Evolutionary conservation across 169 alveolate species (phyloP), one percentile per base, ranked within the genome.

Genomic region (Eimeria maxima): DNA sequence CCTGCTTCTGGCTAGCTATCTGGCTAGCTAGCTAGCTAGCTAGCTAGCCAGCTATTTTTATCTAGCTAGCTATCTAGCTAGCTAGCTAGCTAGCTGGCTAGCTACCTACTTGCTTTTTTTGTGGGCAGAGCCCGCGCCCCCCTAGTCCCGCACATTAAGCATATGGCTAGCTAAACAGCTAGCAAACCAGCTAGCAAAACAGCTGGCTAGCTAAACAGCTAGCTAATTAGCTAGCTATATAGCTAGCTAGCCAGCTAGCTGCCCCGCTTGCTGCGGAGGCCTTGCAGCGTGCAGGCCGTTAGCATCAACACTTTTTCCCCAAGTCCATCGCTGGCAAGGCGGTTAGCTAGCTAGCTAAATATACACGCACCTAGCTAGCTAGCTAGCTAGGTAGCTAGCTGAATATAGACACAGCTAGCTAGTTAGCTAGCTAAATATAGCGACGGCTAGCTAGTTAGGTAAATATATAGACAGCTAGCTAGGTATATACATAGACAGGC

Each of bases 31-130:
- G 67, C 67, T 57, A 57, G 67, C 67, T 57, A 53, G 60, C 60
- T 53, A 13, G 13, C 60, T 53, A 53, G 60, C 60, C 13, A 53
- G 60, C n/a, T n/a, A n/a, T n/a, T n/a, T n/a, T n/a, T n/a, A n/a
- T n/a, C 60, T 53, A 53, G 60, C 60, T 53, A 53, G 60, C 18
- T 53, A 53, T 6, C 60, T 53, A 53, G 60, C 13, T 53, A 13
- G 60, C 60, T 53, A 53, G 60, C 60, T 53, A 53, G 60, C 55
- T 73, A 73, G 84, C 84, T 73, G 29, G 84, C 50, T 73, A 14
- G 45, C 50, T 73, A 38, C 53, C 84, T n/a, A 73, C 53, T 29
- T 73, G 45, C 53, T 20, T 73, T n/a, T n/a, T 20, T 73, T 7
- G 47, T 5, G 24, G 55, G 84, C 55, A 7, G 84, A 42, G 42